Conservation (phyloP, 1,284 basidiomycete species). For the Tranzscheliella williamsii region DNA sequence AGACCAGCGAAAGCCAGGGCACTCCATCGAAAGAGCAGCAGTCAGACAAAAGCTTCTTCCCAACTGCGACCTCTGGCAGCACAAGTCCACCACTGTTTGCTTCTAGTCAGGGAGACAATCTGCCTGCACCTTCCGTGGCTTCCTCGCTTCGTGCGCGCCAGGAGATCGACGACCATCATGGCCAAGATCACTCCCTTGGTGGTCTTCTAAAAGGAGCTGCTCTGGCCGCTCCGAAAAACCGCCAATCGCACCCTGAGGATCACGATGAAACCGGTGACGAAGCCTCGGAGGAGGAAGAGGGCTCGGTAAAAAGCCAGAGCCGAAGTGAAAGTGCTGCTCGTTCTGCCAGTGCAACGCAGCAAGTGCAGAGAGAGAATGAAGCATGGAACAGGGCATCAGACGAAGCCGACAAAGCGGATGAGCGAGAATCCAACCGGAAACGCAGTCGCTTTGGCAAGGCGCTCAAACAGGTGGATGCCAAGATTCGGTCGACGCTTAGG, state of each 20-base stretch:
- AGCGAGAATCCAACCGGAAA: conserved; percentile 6
- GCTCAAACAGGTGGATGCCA: conserved; percentile 27
- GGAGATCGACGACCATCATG: neutral
- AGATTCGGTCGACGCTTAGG: conserved; percentile 12
- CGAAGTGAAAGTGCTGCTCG: too few species aligned
- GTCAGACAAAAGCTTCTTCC: neutral
- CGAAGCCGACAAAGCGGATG: conserved; percentile 15
- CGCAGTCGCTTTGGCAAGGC: conserved; percentile 9
- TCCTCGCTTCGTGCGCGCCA: neutral
- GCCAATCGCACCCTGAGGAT: conserved; percentile 12
- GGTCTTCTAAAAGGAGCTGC: conserved; percentile 27
- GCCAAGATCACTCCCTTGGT: conserved; percentile 4
- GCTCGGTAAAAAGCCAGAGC: neutral
- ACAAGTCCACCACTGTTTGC: neutral
- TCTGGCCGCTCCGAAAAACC: conserved; percentile 13
- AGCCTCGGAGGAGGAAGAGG: neutral
- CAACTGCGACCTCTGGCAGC: neutral
- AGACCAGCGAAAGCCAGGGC: conserved; percentile 20
- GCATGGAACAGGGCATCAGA: conserved; percentile 16
- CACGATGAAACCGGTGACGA: conserved; percentile 3
- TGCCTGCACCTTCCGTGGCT: neutral
- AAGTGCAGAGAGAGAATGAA: neutral
- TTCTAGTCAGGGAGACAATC: neutral
- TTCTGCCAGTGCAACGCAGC: neutral
- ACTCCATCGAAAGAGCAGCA: neutral